Evolutionary conservation across 192 early-diverging fungal genomes (phyloP), one percentile per base, ranked within the genome.

Genomic region (Glomus cerebriforme): DNA sequence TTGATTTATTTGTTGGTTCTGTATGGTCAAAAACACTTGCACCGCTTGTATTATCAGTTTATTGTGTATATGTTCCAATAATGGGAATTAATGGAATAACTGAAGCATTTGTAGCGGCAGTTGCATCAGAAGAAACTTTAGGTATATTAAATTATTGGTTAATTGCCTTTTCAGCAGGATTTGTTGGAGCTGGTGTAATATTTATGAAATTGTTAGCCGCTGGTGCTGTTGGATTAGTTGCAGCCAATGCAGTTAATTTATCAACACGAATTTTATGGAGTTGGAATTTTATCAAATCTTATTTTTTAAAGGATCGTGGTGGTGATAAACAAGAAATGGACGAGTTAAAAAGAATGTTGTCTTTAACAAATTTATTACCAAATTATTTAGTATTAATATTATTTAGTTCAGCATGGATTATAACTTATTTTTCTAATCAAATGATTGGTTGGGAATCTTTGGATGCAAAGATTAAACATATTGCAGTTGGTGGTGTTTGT

Each of bases 41-140:
- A 0, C 85, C 92, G 0, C 39, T 45, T 2, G 90, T 92, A 0
- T 83, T 98, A 45, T 82, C 90, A 2, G 82, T 89, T 1, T 99
- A 98, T 81, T 97, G 96, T 77, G 77, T 93, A 43, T 99, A 96
- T 86, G 88, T 99, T 1, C 98, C 98, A 4, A 73, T 98, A 13
- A 93, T 98, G 94, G 98, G 95, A 15, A 70, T 97, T 35, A 99
- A 99, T 81, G 98, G 98, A 0, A 93, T 99, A 69, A 92, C 94
- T 7, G 98, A 99, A 81, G 94, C 93, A 1, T 98, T 96, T 83
- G 88, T 98, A 24, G 95, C 96, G 79, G 94, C 92, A 2, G 94
- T 96, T 24, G 98, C 92, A 0, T 84, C 92, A 6, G 83, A 88
- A 54, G 77, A 81, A 2, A 89, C 92, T 65, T 83, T 99, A 12